These are phyloP conservation scores for Magnusiomyces ingens DNA, from an alignment of 1,139 yeast species.

Conservation along the genomic window DNA sequence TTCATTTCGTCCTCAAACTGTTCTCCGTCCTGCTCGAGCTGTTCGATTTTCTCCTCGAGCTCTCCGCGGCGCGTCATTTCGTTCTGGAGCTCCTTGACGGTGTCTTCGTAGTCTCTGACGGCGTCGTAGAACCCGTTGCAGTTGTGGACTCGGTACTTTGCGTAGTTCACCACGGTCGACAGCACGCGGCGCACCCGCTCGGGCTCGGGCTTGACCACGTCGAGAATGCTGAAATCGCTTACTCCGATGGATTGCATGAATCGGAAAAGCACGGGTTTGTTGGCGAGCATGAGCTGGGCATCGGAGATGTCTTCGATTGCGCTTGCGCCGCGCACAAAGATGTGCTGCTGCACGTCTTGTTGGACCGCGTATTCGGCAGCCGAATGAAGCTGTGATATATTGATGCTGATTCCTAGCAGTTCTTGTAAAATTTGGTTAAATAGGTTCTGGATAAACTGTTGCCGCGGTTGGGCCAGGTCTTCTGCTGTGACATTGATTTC, in stretches of 20 bases:
- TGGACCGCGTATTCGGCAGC: conserved; percentile 19
- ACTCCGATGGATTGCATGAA: conserved; percentile 72
- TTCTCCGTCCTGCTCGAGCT: conserved; percentile 33
- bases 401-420: conserved; percentile 46
- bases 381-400: conserved; percentile 27
- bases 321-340: conserved; percentile 30
- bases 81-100: conserved; percentile 50
- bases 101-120: conserved; percentile 50
- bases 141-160: conserved; percentile 39
- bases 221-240: conserved; percentile 66
- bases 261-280: conserved; percentile 53
- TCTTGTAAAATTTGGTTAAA: conserved; percentile 68
- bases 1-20: conserved; percentile 25
- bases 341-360: conserved; percentile 20
- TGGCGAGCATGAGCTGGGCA: conserved; percentile 41
- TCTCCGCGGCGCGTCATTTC: conserved; percentile 39
- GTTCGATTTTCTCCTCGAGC: conserved; percentile 40
- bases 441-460: conserved; percentile 52
- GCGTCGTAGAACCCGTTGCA: too few species aligned
- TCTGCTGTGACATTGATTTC: conserved; percentile 55
- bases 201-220: conserved; percentile 65
- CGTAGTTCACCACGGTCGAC: conserved; percentile 82
- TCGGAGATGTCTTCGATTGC: conserved; percentile 23
- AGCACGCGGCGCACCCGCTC: conserved; percentile 55
- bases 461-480: conserved; percentile 56